Base-by-base conservation (phyloP, 805 yeast genomes). In the Komagataella phaffii region DNA sequence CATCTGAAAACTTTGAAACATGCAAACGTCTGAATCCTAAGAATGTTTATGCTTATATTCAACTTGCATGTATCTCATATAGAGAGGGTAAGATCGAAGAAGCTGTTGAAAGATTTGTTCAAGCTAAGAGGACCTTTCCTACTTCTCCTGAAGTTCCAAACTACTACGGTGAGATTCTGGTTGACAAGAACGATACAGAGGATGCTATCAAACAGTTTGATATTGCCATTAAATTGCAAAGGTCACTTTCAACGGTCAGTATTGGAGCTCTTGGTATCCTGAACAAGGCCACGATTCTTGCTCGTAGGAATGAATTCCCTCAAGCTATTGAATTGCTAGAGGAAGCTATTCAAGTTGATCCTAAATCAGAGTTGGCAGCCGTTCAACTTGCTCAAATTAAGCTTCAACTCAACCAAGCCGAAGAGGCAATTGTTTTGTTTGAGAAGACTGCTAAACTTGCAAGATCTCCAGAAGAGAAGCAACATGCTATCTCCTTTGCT, bases 161-260 rank as follows among this genome's bases (percentile, higher is more conserved):
- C 73, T 93, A 89, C 70, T 89, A 83, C 64, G 99, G 98, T 63
- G 99, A 93, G 72, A 83, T 91, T 50, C 75, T 91, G 61, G 82
- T 87, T 56, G 97, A 91, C 65, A 77, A 77, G 60, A 85, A 84
- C 64, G 88, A 86, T 59, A 69, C 78, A 52, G 75, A 66, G 30
- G 83, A 77, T 55, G 96, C 98, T 53, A 68, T 80, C 54, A 80
- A 80, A 63, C 90, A 88, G 71, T 91, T 89, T 65, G 96, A 90
- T 56, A 77, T 79, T 60, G 88, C 98, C 52, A 83, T 82, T 52
- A 81, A 86, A 67, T 75, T 93, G 63, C 97, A 91, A 72, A 79
- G 76, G 57, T 79, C 79, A 49, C 68, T 81, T 58, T 76, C 81
- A 50, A 76, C 75, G 48, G 83, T 81, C 61, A 81, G 86, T 51